A percentile compares a stretch with the other conserved stretches of the same genome.
These are phyloP conservation scores for Metarhizium robertsii DNA, from an alignment of 2,329 filamentous ascomycete species.

Conservation along the genomic window DNA sequence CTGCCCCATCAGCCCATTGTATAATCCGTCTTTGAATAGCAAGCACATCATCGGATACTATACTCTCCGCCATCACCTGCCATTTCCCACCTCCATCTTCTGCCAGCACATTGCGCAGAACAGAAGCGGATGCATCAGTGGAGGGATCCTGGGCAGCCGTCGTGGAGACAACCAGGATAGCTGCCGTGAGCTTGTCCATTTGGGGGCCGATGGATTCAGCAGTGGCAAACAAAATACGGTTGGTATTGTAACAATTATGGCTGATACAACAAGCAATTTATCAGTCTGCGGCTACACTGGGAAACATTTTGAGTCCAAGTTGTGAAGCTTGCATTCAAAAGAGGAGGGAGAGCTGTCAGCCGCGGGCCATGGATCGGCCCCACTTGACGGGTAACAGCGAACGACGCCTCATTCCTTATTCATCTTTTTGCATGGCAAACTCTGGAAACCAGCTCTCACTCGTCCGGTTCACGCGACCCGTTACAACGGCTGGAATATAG, in stretches of 20 bases:
- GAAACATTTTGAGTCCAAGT: no score
- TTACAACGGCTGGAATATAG: neutral
- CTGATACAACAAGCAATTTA: no score
- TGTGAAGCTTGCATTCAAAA: no score
- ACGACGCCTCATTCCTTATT: no score
- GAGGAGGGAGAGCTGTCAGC: no score
- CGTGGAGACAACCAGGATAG: conserved; percentile 82
- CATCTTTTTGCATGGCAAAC: no score
- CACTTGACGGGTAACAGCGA: neutral
- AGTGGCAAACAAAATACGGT: neutral
- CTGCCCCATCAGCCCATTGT: conserved; percentile 60
- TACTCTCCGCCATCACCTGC: conserved; percentile 58
- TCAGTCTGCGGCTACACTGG: no score
- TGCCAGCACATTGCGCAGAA: conserved; percentile 60
- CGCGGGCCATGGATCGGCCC: neutral
- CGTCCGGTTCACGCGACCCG: no score
- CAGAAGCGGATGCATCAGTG: conserved; percentile 62
- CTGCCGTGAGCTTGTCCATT: conserved; percentile 51
- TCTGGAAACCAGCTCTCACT: no score
- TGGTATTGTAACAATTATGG: no score
- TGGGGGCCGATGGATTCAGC: neutral
- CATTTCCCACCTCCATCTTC: conserved; percentile 61
- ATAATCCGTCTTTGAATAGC: conserved; percentile 68
- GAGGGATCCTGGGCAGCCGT: conserved; percentile 74
- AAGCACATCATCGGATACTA: conserved; percentile 67